These are phyloP conservation scores for Aspergillus luchuensis DNA, from an alignment of 2,329 filamentous ascomycete species.

Conservation along the genomic window DNA sequence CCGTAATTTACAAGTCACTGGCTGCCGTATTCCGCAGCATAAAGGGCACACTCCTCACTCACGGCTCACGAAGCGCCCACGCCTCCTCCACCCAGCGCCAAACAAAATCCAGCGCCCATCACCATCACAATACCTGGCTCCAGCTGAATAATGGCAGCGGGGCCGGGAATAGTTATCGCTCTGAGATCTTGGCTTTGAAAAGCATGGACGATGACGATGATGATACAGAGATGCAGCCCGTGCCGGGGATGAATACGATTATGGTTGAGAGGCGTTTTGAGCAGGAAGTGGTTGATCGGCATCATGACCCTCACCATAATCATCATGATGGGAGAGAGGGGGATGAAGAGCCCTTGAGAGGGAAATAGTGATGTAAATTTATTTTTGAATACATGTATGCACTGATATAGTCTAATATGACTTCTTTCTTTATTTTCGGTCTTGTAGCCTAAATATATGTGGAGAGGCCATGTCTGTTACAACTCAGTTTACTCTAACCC, in stretches of 20 bases:
- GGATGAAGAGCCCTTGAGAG: not conserved
- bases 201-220: not conserved
- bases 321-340: not conserved
- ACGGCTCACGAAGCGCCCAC: not conserved
- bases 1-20: constrained; percentile 5
- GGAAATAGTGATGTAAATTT: not conserved
- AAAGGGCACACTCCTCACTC: not conserved
- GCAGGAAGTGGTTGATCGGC: not conserved
- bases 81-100: not conserved
- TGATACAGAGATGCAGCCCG: not conserved
- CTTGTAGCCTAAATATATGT: no score
- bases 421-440: no score
- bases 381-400: no score
- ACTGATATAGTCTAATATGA: no score
- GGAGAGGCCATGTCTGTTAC: no score
- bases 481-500: no score
- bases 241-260: not conserved
- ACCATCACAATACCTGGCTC: not conserved
- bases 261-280: constrained; percentile 4
- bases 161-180: not conserved
- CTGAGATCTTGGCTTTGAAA: not conserved
- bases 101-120: not conserved
- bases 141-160: not conserved
- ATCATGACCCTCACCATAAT: no score
- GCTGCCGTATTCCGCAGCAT: not conserved